These are phyloP conservation scores for Ophiostoma quercus DNA, from an alignment of 2,329 filamentous ascomycete genomes.

Conservation along the genomic window DNA sequence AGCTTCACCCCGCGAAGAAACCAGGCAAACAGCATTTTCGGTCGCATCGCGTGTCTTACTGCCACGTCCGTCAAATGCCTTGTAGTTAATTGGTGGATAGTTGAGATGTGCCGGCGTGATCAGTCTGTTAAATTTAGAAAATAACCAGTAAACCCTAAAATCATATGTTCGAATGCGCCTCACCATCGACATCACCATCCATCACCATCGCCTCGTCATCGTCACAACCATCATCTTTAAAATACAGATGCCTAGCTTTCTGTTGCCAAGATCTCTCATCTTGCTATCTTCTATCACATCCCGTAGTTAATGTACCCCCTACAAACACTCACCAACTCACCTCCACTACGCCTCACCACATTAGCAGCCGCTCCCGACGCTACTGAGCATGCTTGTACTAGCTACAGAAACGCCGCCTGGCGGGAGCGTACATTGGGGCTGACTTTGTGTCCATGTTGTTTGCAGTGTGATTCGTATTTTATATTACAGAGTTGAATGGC, in stretches of 20 bases:
- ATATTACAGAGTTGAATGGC: not conserved
- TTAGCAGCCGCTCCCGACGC: slow-evolving; percentile 2
- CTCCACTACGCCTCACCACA: not conserved
- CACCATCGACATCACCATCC: not conserved
- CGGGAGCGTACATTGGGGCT: not conserved
- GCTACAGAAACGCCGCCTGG: not conserved
- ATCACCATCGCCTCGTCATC: not conserved
- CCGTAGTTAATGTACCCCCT: not conserved
- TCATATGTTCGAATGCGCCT: not conserved
- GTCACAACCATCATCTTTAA: not conserved
- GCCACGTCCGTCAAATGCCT: not conserved
- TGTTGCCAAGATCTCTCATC: not conserved
- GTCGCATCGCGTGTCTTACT: not conserved
- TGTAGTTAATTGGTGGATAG: not conserved
- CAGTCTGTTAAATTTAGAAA: no score
- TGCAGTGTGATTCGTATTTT: not conserved
- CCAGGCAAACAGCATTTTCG: not conserved
- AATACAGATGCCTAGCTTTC: not conserved
- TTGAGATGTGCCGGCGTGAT: not conserved
- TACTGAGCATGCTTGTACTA: not conserved
- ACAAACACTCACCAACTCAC: not conserved
- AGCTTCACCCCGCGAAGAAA: not conserved
- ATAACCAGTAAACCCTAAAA: not conserved
- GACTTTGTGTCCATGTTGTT: not conserved
- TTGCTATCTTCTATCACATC: not conserved